These are phyloP conservation scores for Metschnikowia peoriensis DNA, from an alignment of 805 yeast genomes.

Conservation along the genomic window DNA sequence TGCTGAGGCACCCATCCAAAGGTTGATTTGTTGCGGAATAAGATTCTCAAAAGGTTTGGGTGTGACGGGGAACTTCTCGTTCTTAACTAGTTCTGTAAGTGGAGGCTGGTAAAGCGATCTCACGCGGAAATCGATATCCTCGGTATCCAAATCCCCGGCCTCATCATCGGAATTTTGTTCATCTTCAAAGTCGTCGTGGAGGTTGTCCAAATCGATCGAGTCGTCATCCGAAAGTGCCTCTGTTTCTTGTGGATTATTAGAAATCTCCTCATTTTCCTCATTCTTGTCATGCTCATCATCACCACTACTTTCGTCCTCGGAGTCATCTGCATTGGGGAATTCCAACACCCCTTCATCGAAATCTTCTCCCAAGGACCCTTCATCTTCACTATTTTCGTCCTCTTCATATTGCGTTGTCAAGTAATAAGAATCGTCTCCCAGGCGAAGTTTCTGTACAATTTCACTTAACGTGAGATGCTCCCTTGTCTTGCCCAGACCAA, in stretches of 20 bases:
- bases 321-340: background rate
- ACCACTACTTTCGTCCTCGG: background rate
- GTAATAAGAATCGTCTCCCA: slow-evolving; percentile 50
- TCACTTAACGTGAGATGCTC: slow-evolving; percentile 49
- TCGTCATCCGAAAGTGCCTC: slow-evolving; percentile 7
- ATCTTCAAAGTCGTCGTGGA: slow-evolving; percentile 24
- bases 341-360: background rate
- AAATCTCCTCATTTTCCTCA: background rate
- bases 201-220: slow-evolving; percentile 4
- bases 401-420: slow-evolving; percentile 69
- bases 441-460: slow-evolving; percentile 41
- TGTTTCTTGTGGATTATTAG: background rate
- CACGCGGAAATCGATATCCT: slow-evolving; percentile 35
- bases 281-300: background rate
- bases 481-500: slow-evolving; percentile 62
- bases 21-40: slow-evolving; percentile 67
- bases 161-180: slow-evolving; percentile 24
- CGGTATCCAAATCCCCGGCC: slow-evolving; percentile 34
- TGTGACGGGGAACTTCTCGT: slow-evolving; percentile 33
- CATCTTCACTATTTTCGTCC: slow-evolving; percentile 28
- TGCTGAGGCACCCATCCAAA: slow-evolving; percentile 62
- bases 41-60: slow-evolving; percentile 44
- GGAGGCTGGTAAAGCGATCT: slow-evolving; percentile 62
- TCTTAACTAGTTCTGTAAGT: slow-evolving; percentile 41
- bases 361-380: background rate